Evolutionary conservation across 495 filamentous ascomycete species (phyloP), one percentile per base, ranked within the genome.

Genomic region (Penicillium odoratum): DNA sequence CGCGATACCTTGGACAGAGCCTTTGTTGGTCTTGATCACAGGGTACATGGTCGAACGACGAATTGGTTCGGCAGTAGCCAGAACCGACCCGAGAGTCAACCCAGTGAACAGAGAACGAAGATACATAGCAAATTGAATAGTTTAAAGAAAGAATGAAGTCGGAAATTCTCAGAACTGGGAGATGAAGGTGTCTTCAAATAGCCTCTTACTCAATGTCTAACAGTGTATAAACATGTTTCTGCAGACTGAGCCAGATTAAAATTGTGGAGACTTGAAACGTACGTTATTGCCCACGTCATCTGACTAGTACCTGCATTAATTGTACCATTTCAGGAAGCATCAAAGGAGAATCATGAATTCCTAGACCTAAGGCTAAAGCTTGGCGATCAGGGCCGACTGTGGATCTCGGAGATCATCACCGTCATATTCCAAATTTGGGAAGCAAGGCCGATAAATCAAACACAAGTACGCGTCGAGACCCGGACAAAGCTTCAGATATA

Each of bases 1-100:
- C 1, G 33, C 49, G 13, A 40, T 40, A 38, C 49, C 49, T 38
- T 67, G 50, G 11, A 31, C 29, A 46, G 65, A 67, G 2, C 67
- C 67, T 5, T 60, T 50, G 48, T 48, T 48, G 46, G 46, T 48
- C 46, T 48, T 48, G 46, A 48, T 48, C 9, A 48, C 46, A 31
- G 46, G 46, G 46, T 30, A 48, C 46, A 33, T 26, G 11, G 46
- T 48, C 7, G 46, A 48, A 30, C 28, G 25, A 30, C 25, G 46
- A 28, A 48, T 31, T 6, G 46, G 46, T 11, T 48, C 46, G 28
- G 46, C 46, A 48, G 26, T 29, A 48, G 28, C 46, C 13, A 48
- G 46, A 48, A n/a, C 46, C 7, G 46, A 29, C 4, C 46, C 28
- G 28, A 30, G 6, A n/a, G 28, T 28, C 46, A 48, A n/a, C 4